Evolutionary conservation across 2,329 filamentous ascomycete species (phyloP), one percentile per base, ranked within the genome.

Genomic region (Aureobasidium sp.): DNA sequence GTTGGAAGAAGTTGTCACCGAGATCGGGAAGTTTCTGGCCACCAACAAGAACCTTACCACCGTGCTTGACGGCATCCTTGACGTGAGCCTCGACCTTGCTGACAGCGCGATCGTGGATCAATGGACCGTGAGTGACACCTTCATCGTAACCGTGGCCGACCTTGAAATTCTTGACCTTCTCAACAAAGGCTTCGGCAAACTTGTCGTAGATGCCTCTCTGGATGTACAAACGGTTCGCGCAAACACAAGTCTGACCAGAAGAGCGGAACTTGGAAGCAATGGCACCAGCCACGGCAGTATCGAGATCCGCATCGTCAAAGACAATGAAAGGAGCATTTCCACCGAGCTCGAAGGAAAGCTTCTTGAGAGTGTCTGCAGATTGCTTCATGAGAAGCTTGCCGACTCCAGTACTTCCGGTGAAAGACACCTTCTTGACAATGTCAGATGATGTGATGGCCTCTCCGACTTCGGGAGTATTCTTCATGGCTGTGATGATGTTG

Each of bases 271-370:
- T 99, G 70, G 85, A 91, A 27, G 86, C 79, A 59, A 97, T 83
- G 51, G 91, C 91, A 30, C 92, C 93, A 0, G 85, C 78, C 1
- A 97, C 91, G 2, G 94, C 94, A 4, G 79, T 77, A 63, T 97
- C 92, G 27, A 97, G 77, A 71, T 97, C 90, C 25, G 93, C 71
- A 70, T 97, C 93, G 70, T 97, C 91, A 71, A 97, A 97, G 36
- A 97, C 91, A 67, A 97, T 97, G 73, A 97, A 96, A 1, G 93
- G 93, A 0, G 93, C 90, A 73, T 97, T 97, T 49, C 93, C 93
- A 60, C 93, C 93, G 1, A 97, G 87, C 73, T 97, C 93, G 73
- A 96, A 89, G 0, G 89, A 94, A 1, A 89, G 79, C 72, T 90
- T 90, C 82, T 97, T 97, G 32, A 90, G 78, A 0, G 91, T 96